Percentiles rank a stretch among this genome's conserved stretches.
phyloP scores from a whole-genome alignment of 768 basidiomycete genomes.

The Amyloporia xantha region DNA sequence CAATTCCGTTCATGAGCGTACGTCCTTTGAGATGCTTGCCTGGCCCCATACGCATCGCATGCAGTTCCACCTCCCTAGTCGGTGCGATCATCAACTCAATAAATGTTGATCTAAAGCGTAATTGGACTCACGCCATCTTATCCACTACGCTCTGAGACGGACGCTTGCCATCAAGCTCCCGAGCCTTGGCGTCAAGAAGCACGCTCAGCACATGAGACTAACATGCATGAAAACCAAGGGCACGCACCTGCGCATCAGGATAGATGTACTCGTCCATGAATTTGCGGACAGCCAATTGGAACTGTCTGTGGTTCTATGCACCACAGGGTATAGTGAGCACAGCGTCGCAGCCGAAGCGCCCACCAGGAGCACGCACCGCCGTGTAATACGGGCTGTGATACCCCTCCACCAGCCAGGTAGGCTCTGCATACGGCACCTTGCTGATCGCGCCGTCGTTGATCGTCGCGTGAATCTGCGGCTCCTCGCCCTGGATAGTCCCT shows the following conservation, averaged over 20 bases:
- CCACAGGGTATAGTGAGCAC: constrained; percentile 37
- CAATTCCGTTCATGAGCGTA: constrained; percentile 66
- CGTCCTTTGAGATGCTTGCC: constrained; percentile 80
- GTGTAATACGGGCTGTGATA: constrained; percentile 75
- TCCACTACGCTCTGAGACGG: constrained; percentile 73
- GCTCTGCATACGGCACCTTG: constrained; percentile 78
- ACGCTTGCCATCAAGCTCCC: constrained; percentile 87
- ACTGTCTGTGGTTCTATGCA: constrained; percentile 51
- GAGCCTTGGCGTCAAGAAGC: constrained; percentile 27
- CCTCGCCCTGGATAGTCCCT: constrained; percentile 57
- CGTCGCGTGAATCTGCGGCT: constrained; percentile 50
- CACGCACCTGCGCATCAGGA: constrained; percentile 29
- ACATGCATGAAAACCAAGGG: background rate
- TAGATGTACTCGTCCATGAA: constrained; percentile 66
- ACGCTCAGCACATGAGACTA: background rate
- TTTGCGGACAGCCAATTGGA: constrained; percentile 54
- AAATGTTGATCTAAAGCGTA: too few species aligned
- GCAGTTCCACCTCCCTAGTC: constrained; percentile 57
- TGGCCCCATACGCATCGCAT: constrained; percentile 93
- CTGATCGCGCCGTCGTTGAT: constrained; percentile 53
- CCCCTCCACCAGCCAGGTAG: constrained; percentile 67
- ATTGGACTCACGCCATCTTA: constrained; percentile 66
- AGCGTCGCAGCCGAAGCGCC: too few species aligned
- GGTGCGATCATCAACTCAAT: background rate
- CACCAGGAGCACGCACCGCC: constrained; percentile 71